Evolutionary conservation across 139 green algal genomes (phyloP).

Genomic region (Tetraselmis striata): DNA sequence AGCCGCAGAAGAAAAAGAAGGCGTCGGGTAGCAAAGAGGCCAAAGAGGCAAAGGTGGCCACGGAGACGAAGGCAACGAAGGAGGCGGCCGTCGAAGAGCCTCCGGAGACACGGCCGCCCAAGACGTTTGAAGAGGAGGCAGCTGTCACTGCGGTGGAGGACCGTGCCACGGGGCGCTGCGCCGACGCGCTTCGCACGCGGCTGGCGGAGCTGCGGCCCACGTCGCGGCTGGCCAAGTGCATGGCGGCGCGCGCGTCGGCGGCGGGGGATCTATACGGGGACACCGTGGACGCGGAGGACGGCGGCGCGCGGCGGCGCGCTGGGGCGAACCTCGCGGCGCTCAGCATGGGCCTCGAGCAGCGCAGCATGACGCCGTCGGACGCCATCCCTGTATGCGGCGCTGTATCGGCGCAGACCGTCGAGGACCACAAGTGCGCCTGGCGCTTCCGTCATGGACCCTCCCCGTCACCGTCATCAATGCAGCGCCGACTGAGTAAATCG

Average conservation of each 20-base stretch:
- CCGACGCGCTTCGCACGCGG: not conserved
- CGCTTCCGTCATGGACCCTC: no score
- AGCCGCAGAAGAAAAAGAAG: no score
- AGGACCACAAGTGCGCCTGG: no score
- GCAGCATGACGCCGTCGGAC: not conserved
- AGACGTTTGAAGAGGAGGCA: conserved; percentile 1
- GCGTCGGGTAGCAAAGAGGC: no score
- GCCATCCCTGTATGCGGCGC: no score
- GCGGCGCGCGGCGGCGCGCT: no score
- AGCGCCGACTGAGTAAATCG: no score
- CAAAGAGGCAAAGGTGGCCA: not conserved
- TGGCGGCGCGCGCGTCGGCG: not conserved
- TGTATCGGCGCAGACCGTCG: no score
- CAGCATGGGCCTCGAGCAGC: not conserved
- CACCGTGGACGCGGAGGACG: not conserved
- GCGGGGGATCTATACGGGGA: not conserved
- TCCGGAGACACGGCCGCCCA: not conserved
- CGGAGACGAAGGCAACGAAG: not conserved
- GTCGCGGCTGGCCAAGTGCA: not conserved
- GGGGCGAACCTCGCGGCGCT: not conserved
- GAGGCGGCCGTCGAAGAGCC: not conserved
- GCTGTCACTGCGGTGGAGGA: not conserved
- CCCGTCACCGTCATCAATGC: no score
- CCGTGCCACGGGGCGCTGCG: not conserved
- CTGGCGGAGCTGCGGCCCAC: not conserved